Evolutionary conservation across 495 filamentous ascomycete species (phyloP), one percentile per base, ranked within the genome.

Genomic region (Neurospora hispaniola): DNA sequence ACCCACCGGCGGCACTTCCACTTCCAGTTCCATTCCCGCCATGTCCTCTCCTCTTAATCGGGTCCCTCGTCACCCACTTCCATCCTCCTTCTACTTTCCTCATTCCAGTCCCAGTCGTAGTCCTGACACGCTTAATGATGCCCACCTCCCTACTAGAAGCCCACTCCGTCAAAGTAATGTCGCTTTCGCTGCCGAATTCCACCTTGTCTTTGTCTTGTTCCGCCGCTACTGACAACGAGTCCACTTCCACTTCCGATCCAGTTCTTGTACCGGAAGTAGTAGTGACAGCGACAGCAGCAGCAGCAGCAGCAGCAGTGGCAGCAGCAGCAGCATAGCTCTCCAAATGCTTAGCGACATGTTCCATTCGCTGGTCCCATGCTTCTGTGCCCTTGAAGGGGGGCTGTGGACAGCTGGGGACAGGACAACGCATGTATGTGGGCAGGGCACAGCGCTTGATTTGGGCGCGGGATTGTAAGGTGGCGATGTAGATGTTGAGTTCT

Each of bases 281-380:
- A 0, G 0, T 4, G 4, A 2, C 14, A 14, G 43, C 59, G 69
- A 78, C 80, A 8, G 77, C 69, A 39, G 81, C 82, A 5, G 77
- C 23, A 23, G 23, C 2, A 2, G 27, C 2, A 18, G 42, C 14
- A 5, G 41, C 1, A 3, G 0, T 12, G 4, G 14, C 14, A 14
- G 43, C 59, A 70, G 78, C 80, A 7, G 77, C 70, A 39, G 81
- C 82, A 5, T 77, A 85, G 27, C 85, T 84, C 81, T 94, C 92
- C 71, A 93, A 86, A 77, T 96, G 94, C 69, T 90, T 88, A 0
- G 92, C 95, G 11, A 97, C 90, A 80, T 98, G 95, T 80, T 98
- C 95, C 89, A 97, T 93, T 27, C 94, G 85, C 66, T 89, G 85
- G 72, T 97, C 92, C 94, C 94, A 98, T 39, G 87, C 89, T 4